Conservation (phyloP, 495 filamentous ascomycete genomes). For the Neurospora sp. region DNA sequence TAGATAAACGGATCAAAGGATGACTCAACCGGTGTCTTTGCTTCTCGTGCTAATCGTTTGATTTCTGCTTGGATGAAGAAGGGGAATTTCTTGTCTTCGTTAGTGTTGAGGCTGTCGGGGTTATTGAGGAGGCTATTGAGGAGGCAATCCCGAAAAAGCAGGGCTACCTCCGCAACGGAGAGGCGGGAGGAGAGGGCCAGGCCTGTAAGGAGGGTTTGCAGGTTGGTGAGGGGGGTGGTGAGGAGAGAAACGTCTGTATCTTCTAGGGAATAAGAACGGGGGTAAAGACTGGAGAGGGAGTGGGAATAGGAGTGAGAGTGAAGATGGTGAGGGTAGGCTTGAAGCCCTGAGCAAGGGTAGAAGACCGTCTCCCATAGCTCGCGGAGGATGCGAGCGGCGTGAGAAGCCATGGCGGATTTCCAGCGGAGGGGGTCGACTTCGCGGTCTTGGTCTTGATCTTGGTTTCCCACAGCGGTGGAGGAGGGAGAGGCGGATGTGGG, state of each 20-base stretch:
- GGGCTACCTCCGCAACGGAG: background rate
- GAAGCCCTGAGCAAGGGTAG: background rate
- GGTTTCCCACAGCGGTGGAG: background rate
- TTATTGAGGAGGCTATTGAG: background rate
- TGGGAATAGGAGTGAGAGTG: too few relatives aligned
- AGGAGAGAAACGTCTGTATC: too few relatives aligned
- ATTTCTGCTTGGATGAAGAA: background rate
- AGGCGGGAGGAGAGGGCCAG: background rate
- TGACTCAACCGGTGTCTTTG: background rate
- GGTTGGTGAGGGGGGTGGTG: background rate
- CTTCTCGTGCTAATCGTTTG: background rate
- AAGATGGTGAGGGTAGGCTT: background rate
- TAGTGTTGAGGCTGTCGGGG: accelerated
- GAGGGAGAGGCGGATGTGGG: background rate
- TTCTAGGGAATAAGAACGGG: too few relatives aligned
- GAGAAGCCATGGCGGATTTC: background rate
- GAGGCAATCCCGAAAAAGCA: background rate
- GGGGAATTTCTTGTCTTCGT: background rate
- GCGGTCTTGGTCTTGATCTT: background rate
- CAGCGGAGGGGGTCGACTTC: background rate
- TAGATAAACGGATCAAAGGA: background rate
- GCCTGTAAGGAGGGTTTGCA: background rate
- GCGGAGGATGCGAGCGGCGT: background rate
- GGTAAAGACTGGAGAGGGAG: too few relatives aligned
- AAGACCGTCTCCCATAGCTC: background rate